A percentile compares a stretch with the other conserved stretches of the same genome.
Evolutionary conservation across 176 grass and related monocot genomes (phyloP).

Genomic region (Phoenix dactylifera): DNA sequence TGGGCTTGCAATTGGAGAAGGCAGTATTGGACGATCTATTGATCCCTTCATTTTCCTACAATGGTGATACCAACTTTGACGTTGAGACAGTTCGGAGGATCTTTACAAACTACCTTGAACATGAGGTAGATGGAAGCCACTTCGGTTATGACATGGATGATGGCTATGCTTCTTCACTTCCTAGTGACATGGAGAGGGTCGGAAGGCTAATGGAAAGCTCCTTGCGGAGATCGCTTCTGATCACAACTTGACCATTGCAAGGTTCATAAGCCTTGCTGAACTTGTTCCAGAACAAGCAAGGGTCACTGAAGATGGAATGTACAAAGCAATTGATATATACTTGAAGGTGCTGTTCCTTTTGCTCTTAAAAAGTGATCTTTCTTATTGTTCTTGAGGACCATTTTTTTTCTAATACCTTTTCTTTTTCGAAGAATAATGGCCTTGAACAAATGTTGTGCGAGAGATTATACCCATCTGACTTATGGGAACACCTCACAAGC

Average conservation of each 20-base stretch:
- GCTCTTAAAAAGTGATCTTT: too few relatives aligned
- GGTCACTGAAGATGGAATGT: slow-evolving; percentile 87
- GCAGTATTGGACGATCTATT: slow-evolving; percentile 81
- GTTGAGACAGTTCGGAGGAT: slow-evolving; percentile 70
- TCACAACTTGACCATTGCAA: slow-evolving; percentile 44
- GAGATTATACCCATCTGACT: too few relatives aligned
- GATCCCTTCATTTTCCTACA: slow-evolving; percentile 41
- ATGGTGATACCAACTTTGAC: slow-evolving; percentile 36
- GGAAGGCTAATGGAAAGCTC: slow-evolving; percentile 76
- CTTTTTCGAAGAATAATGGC: too few relatives aligned
- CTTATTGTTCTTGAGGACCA: too few relatives aligned
- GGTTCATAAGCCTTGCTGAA: slow-evolving; percentile 54
- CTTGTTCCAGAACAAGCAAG: slow-evolving; percentile 67
- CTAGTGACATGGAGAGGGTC: slow-evolving; percentile 33
- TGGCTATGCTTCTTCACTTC: slow-evolving; percentile 44
- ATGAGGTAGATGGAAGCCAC: slow-evolving; percentile 36
- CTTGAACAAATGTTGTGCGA: too few relatives aligned
- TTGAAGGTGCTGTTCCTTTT: slow-evolving; percentile 41
- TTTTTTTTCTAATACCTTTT: too few relatives aligned
- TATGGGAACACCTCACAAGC: too few relatives aligned
- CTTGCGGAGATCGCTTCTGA: slow-evolving; percentile 76
- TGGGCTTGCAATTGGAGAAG: slow-evolving; percentile 58
- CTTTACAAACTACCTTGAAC: slow-evolving; percentile 66
- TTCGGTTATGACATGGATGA: slow-evolving; percentile 70
- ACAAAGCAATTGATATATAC: slow-evolving; percentile 92